Conservation (phyloP, 257 asterid genomes). For the Scutellaria minor region DNA sequence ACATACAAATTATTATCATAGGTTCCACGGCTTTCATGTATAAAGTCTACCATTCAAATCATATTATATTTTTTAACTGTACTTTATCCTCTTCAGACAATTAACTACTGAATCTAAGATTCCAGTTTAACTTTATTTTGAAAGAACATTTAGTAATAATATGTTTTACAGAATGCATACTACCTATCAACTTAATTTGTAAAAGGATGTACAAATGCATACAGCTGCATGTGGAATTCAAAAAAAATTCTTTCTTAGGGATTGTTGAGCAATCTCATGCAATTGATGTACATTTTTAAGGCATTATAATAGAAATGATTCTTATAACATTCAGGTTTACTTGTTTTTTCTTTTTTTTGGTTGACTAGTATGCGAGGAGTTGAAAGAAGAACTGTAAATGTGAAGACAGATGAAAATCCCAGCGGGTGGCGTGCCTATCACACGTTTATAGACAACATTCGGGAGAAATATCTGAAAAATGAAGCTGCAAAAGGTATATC, state of each 20-base stretch:
- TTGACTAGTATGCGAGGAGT: slow-evolving; percentile 64
- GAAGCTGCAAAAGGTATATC: slow-evolving; percentile 77
- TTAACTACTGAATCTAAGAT: not conserved
- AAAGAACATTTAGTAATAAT: not conserved
- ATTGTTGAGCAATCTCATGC: not conserved
- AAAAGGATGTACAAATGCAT: slow-evolving; percentile 9
- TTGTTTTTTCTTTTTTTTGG: not conserved
- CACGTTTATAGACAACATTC: slow-evolving; percentile 70
- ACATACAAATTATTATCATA: not conserved
- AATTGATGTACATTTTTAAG: slow-evolving; percentile 11
- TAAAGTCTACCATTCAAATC: too few relatives aligned
- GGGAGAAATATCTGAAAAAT: slow-evolving; percentile 71
- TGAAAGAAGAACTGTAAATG: slow-evolving; percentile 67
- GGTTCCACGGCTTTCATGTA: not conserved
- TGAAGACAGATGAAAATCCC: slow-evolving; percentile 81
- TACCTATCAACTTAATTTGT: slow-evolving; percentile 11
- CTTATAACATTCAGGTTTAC: slow-evolving; percentile 20
- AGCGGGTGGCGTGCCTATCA: slow-evolving; percentile 87
- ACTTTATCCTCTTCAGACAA: too few relatives aligned
- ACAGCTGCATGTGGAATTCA: not conserved
- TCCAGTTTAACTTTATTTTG: not conserved
- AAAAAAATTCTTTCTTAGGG: not conserved
- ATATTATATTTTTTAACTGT: too few relatives aligned
- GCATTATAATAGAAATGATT: not conserved
- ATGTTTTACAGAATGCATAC: not conserved